Base-by-base conservation (phyloP, 164 flowering plant genomes). In the Macadamia tetraphylla region DNA sequence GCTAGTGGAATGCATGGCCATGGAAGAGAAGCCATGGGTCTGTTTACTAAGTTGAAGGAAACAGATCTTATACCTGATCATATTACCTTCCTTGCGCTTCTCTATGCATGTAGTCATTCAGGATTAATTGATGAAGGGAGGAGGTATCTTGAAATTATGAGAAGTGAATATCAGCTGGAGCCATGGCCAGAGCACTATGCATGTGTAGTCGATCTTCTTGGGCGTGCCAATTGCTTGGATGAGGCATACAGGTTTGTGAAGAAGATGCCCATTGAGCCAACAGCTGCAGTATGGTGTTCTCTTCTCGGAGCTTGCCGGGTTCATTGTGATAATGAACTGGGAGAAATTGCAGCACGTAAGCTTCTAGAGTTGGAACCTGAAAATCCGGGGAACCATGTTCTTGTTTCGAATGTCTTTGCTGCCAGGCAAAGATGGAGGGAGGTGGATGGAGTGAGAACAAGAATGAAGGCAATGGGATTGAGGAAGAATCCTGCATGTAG, bases 171-270 rank as follows among this genome's bases (percentile, higher is more conserved):
- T 76, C 67, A 76, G 18, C 74, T 94, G 68, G 88, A 86, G 72
- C 97, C 94, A 49, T 87, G 97, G 96, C 90, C 91, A 6, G 96
- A 91, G 49, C 98, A 93, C 70, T 88, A 84, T 75, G 91, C 84
- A 6, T 89, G 92, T 79, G 48, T 91, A 53, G 97, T 94, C 68
- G 96, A 91, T 80, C 84, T 94, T 66, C 87, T 88, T 62, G 93
- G 94, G 1, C 91, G 98, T 53, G 84, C 90, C 44, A 83, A 87
- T 71, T 71, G 67, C 64, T 71, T 93, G 57, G 81, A 86, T 53
- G 97, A 91, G 74, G 97, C 98, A 64, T 85, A 80, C 68, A 66
- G 74, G 30, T 81, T 88, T 60, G 78, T 87, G 15, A 63, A 79
- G 62, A 66, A 56, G 63, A 89, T 91, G 96, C 76, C 67, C 31